Evolutionary conservation across 2,329 filamentous ascomycete species (phyloP).

Genomic region (Ophiostoma tasmaniense): DNA sequence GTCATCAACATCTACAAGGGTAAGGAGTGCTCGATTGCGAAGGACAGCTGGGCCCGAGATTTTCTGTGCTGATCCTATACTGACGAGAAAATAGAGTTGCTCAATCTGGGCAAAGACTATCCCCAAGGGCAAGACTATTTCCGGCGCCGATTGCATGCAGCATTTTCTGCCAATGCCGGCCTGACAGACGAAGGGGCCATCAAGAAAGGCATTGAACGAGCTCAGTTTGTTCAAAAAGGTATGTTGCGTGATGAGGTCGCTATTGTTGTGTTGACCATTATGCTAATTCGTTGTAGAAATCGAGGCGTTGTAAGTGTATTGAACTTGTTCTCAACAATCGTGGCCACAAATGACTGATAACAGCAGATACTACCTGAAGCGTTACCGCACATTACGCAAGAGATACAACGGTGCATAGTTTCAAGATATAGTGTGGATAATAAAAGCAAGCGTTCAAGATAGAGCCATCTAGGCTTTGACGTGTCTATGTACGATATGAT

Average conservation of each 20-base stretch:
- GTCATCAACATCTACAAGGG: conserved; percentile 89
- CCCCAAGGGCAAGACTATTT: conserved; percentile 78
- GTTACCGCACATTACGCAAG: conserved; percentile 77
- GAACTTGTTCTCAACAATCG: neutral
- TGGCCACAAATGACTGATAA: neutral
- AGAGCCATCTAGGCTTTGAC: neutral
- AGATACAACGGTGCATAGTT: conserved; percentile 54
- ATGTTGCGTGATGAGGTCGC: neutral
- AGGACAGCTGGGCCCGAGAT: neutral
- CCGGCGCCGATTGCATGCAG: conserved; percentile 68
- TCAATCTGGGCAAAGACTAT: conserved; percentile 78
- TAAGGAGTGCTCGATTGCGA: conserved; percentile 26
- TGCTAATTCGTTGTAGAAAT: conserved; percentile 53
- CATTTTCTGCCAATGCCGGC: conserved; percentile 68
- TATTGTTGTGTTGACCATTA: neutral
- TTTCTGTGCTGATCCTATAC: neutral
- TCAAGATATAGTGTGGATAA: neutral
- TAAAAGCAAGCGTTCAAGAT: neutral
- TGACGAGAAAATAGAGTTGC: conserved; percentile 53
- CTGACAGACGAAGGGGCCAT: conserved; percentile 69
- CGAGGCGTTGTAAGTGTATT: conserved; percentile 70
- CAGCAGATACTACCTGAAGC: conserved; percentile 77
- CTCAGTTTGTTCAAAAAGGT: conserved; percentile 90
- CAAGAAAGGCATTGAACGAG: conserved; percentile 61
- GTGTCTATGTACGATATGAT: neutral